Percentiles rank a stretch among this genome's conserved stretches.
Evolutionary conservation across 306 rosid species (phyloP).

Genomic region (barrel medic (Medicago truncatula)): MtrunA17r5.0-ANR NC_053048.1:12616001-12616500

Average conservation of each 20-base stretch:
- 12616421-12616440: too few species aligned
- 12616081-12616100: slow-evolving; percentile 44
- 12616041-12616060: not conserved
- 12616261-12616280: slow-evolving; percentile 55
- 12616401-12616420: too few species aligned
- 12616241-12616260: slow-evolving; percentile 45
- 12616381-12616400: too few species aligned
- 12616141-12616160: slow-evolving; percentile 74
- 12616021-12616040: slow-evolving; percentile 49
- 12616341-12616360: too few species aligned
- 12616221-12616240: slow-evolving; percentile 51
- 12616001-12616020: slow-evolving; percentile 40
- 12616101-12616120: slow-evolving; percentile 53
- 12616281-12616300: slow-evolving; percentile 32
- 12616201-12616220: slow-evolving; percentile 53
- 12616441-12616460: too few species aligned
- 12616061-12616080: slow-evolving; percentile 49
- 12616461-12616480: too few species aligned
- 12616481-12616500: too few species aligned
- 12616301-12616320: slow-evolving; percentile 44
- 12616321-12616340: too few species aligned
- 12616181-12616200: slow-evolving; percentile 55
- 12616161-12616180: slow-evolving; percentile 56
- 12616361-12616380: too few species aligned
- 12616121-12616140: slow-evolving; percentile 60